These are phyloP conservation scores for Mycena latifolia DNA, from an alignment of 768 basidiomycete species.

Conservation along the genomic window DNA sequence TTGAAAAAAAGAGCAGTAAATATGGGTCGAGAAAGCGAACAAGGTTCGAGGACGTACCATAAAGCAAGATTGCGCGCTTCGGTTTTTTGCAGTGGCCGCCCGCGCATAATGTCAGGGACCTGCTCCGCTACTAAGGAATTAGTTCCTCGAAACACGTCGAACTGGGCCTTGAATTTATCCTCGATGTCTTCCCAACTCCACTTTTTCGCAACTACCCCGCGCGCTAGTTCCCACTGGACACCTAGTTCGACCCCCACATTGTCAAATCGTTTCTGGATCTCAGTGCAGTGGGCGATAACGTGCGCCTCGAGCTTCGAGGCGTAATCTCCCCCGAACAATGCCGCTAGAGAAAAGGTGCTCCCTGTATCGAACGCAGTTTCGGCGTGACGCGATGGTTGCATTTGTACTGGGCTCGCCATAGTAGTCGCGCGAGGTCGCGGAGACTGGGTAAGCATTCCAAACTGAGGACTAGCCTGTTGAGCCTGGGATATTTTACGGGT, in stretches of 20 bases:
- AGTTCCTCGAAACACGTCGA: background rate
- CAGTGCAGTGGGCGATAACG: constrained; percentile 22
- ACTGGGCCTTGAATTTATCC: background rate
- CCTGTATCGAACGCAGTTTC: background rate
- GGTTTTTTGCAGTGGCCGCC: background rate
- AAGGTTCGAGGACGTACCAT: constrained; percentile 46
- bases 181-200: constrained; percentile 27
- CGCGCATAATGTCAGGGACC: constrained; percentile 13
- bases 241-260: constrained; percentile 17
- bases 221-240: constrained; percentile 34
- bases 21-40: background rate
- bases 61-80: constrained; percentile 38
- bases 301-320: constrained; percentile 19
- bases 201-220: constrained; percentile 10
- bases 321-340: constrained; percentile 19
- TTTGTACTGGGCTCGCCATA: background rate
- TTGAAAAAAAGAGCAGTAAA: constrained; percentile 34
- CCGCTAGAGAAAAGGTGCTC: constrained; percentile 3
- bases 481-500: constrained; percentile 8
- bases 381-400: background rate
- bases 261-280: constrained; percentile 22
- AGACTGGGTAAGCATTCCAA: background rate
- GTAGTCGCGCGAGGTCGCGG: background rate
- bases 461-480: background rate
- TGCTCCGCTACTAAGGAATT: constrained; percentile 4